Conservation (phyloP, 495 filamentous ascomycete species). For the Xylona heveae region DNA sequence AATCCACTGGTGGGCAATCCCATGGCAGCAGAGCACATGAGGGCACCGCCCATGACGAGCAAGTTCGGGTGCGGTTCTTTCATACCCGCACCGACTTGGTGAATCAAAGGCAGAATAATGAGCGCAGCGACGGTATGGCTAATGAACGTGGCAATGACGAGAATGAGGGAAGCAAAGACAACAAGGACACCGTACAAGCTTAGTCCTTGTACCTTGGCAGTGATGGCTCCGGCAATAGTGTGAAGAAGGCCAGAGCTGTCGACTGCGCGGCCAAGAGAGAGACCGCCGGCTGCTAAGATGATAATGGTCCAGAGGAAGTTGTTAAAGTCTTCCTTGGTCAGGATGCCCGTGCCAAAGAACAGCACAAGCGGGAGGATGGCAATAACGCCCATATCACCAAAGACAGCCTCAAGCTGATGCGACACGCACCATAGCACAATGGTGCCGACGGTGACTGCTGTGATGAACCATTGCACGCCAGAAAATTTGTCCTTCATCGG, state of each 20-base stretch:
- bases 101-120: slow-evolving; percentile 82
- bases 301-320: slow-evolving; percentile 99
- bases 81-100: slow-evolving; percentile 66
- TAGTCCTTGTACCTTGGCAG: slow-evolving; percentile 45
- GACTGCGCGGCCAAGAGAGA: slow-evolving; percentile 87
- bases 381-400: slow-evolving; percentile 97
- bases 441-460: slow-evolving; percentile 59
- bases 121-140: slow-evolving; percentile 91
- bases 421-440: slow-evolving; percentile 84
- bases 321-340: slow-evolving; percentile 99
- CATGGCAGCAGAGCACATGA: slow-evolving; percentile 62
- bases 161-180: slow-evolving; percentile 65
- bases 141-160: slow-evolving; percentile 95
- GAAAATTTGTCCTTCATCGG: slow-evolving; percentile 73
- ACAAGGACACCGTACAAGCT: slow-evolving; percentile 75
- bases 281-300: slow-evolving; percentile 84
- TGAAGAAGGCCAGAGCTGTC: slow-evolving; percentile 84
- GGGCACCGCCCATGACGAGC: slow-evolving; percentile 65
- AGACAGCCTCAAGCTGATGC: slow-evolving; percentile 66
- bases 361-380: slow-evolving; percentile 88
- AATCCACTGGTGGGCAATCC: slow-evolving; percentile 88
- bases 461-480: slow-evolving; percentile 85
- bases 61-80: slow-evolving; percentile 80
- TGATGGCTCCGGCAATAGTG: slow-evolving; percentile 62
- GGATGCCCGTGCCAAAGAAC: slow-evolving; percentile 92